phyloP scores from a whole-genome alignment of 257 asterid species.

The Capsicum pubescens region DNA sequence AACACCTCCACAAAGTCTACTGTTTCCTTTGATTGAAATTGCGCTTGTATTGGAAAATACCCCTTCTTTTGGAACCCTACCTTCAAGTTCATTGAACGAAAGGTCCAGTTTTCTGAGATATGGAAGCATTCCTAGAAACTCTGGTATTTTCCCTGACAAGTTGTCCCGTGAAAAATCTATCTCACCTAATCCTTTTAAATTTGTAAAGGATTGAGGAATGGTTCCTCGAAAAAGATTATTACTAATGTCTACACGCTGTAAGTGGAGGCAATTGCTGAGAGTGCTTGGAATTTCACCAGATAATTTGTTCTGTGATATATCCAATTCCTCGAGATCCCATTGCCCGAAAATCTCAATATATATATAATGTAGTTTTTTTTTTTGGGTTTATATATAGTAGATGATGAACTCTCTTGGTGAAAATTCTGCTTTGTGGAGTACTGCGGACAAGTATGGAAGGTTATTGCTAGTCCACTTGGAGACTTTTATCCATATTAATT shows the following conservation, averaged over 20 bases:
- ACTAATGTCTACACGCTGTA: constrained; percentile 30
- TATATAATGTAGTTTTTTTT: too few relatives aligned
- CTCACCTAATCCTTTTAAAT: constrained; percentile 22
- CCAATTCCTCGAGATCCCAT: constrained; percentile 19
- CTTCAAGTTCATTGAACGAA: constrained; percentile 48
- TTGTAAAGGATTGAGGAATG: constrained; percentile 37
- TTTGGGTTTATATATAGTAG: too few relatives aligned
- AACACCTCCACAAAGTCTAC: constrained; percentile 46
- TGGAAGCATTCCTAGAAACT: constrained; percentile 25
- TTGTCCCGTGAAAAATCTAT: constrained; percentile 36
- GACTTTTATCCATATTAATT: too few relatives aligned
- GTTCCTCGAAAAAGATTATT: constrained; percentile 31
- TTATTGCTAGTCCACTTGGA: too few relatives aligned
- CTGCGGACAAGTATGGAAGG: too few relatives aligned
- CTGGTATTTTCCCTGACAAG: constrained; percentile 37
- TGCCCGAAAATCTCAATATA: too few relatives aligned
- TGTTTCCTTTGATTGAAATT: constrained; percentile 40
- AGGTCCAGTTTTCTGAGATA: constrained; percentile 44
- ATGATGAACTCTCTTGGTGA: too few relatives aligned
- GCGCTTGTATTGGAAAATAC: constrained; percentile 41
- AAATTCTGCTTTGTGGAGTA: too few relatives aligned
- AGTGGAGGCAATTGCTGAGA: constrained; percentile 30
- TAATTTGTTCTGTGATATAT: constrained; percentile 34
- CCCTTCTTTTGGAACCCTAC: constrained; percentile 47
- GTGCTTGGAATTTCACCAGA: constrained; percentile 42